phyloP scores from a whole-genome alignment of 805 yeast genomes.

The Spathaspora boniae region DNA sequence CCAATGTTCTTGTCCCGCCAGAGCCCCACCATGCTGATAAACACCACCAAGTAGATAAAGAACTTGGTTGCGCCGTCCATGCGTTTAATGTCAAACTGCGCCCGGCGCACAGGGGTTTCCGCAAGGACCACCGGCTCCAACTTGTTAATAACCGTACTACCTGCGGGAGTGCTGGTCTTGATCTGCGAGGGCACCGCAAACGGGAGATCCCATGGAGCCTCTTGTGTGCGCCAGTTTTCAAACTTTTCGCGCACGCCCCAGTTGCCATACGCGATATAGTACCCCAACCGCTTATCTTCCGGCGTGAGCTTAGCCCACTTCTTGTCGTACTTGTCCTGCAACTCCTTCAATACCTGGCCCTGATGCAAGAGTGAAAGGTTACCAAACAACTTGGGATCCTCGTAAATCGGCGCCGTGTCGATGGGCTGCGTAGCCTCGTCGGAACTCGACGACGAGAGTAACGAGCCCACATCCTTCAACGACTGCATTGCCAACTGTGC shows the following conservation, averaged over 20 bases:
- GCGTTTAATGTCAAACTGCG: constrained; percentile 44
- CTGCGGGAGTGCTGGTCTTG: constrained; percentile 21
- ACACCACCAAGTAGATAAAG: constrained; percentile 46
- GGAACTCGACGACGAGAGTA: constrained; percentile 26
- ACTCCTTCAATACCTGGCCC: constrained; percentile 53
- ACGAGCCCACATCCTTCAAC: constrained; percentile 35
- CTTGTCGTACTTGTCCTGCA: constrained; percentile 46
- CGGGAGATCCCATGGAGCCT: constrained; percentile 59
- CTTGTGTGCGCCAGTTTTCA: constrained; percentile 39
- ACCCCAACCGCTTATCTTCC: constrained; percentile 53
- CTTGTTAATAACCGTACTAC: constrained; percentile 23
- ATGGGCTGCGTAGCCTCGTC: constrained; percentile 45
- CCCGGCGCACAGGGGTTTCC: constrained; percentile 41
- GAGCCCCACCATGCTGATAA: constrained; percentile 50
- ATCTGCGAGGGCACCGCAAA: constrained; percentile 42
- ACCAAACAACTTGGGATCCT: constrained; percentile 33
- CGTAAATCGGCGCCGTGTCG: constrained; percentile 41
- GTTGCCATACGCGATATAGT: constrained; percentile 63
- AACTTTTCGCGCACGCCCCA: constrained; percentile 68
- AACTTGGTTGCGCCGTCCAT: constrained; percentile 58
- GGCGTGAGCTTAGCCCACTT: constrained; percentile 53
- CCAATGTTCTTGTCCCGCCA: constrained; percentile 53
- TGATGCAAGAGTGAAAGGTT: constrained; percentile 46
- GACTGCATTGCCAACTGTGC: constrained; percentile 38
- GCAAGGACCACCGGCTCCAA: constrained; percentile 40